Base-by-base conservation (phyloP, 108 stramenopile genomes). In the Cyclotella atomus region DNA sequence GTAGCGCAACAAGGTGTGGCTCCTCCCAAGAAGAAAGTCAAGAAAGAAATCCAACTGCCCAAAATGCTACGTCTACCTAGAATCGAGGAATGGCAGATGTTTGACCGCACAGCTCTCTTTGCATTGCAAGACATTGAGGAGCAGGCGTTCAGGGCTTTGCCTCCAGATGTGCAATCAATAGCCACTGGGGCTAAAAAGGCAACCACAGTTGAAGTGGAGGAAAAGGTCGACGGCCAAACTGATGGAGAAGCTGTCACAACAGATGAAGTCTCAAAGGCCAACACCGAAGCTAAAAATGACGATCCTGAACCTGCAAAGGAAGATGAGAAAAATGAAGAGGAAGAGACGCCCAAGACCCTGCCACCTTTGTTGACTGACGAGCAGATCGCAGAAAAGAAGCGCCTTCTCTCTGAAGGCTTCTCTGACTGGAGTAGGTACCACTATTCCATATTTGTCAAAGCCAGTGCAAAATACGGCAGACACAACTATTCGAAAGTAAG, bases 1-100 rank as follows among this genome's bases (percentile, higher is more conserved):
- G 84, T 93, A 65, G 89, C 91, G 21, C 82, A 89, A 29, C 80
- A 89, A 29, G 91, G 85, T 23, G 60, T 54, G 16, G 82, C 70
- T 21, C 68, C 57, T 71, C 84, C 81, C 27, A 71, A 76, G 55
- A 89, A 86, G 53, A 89, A 82, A 64, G 32, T 41, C 16, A 88
- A 87, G 69, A 89, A 90, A 71, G 83, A 84, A 36, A 73, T 93
- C 41, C 86, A 83, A 46, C 79, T 98, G n/a, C 98, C 98, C 9
- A 93, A 91, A 70, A 85, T 88, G 55, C 52, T 97, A 68, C 84
- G 98, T 32, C 84, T 98, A 19, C 96, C 95, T 8, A 62, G 95
- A 61, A 89, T 97, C 89, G 97, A 97, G 67, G 98, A 99, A 65
- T 97, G 96, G 94, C 97, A 97, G 74, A 97, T 97, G 92, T 97